phyloP scores from a whole-genome alignment of 2,329 filamentous ascomycete genomes.

The Tolypocladium amazonense region DNA sequence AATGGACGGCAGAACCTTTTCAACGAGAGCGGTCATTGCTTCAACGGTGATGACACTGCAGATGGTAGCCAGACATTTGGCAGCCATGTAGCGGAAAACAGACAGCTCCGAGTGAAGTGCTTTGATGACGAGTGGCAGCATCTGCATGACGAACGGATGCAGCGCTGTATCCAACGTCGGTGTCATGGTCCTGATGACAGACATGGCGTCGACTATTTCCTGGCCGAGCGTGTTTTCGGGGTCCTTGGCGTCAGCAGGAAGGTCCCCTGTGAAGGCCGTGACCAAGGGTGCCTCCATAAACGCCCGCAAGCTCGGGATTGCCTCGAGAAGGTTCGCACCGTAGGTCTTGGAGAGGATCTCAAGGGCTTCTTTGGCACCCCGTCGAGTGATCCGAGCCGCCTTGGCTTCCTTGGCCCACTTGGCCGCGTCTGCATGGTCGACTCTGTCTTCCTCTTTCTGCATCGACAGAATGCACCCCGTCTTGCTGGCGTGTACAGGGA shows the following conservation, averaged over 20 bases:
- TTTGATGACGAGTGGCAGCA: slow-evolving; percentile 78
- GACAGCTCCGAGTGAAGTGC: slow-evolving; percentile 81
- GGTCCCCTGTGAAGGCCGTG: slow-evolving; percentile 59
- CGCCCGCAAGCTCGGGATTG: slow-evolving; percentile 68
- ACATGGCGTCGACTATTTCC: slow-evolving; percentile 88
- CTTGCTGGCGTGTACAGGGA: slow-evolving; percentile 69
- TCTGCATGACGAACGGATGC: slow-evolving; percentile 67
- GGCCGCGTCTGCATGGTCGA: slow-evolving; percentile 82
- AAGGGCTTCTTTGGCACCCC: slow-evolving; percentile 87
- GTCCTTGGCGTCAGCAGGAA: slow-evolving; percentile 65
- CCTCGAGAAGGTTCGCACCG: slow-evolving; percentile 65
- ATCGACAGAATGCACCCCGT: slow-evolving; percentile 80
- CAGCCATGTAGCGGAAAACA: slow-evolving; percentile 90
- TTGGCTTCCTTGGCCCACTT: slow-evolving; percentile 85
- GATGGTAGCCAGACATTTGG: slow-evolving; percentile 93
- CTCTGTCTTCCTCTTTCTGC: slow-evolving; percentile 92
- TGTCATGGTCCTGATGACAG: slow-evolving; percentile 82
- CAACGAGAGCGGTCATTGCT: slow-evolving; percentile 91
- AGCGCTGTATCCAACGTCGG: slow-evolving; percentile 74
- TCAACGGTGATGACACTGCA: slow-evolving; percentile 94
- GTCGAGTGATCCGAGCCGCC: slow-evolving; percentile 78
- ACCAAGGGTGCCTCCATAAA: slow-evolving; percentile 76
- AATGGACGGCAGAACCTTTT: slow-evolving; percentile 85
- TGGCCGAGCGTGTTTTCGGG: slow-evolving; percentile 71
- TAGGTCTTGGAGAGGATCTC: slow-evolving; percentile 79